Evolutionary conservation across 176 grass and related monocot species (phyloP).

Genomic region (Cenchrus fungigraminus): DNA sequence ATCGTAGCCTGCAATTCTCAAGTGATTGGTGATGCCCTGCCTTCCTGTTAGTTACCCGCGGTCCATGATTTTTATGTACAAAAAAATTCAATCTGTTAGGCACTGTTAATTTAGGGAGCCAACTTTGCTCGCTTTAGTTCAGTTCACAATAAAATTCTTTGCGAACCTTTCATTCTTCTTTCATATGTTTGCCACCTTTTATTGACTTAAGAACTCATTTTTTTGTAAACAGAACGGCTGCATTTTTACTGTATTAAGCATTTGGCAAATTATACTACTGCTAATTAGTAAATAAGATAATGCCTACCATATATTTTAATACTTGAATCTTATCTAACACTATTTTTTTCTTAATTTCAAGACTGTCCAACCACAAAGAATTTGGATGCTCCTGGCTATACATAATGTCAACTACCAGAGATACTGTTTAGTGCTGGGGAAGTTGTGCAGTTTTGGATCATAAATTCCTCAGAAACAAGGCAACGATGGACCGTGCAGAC

Average conservation of each 20-base stretch:
- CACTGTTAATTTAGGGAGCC: not conserved
- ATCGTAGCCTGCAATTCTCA: not conserved
- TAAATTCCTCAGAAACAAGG: conserved; percentile 29
- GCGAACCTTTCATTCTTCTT: too few species aligned
- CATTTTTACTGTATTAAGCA: conserved; percentile 17
- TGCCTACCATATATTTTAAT: conserved; percentile 14
- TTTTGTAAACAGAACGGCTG: not conserved
- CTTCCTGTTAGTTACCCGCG: not conserved
- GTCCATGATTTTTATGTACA: not conserved
- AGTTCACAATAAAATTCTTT: conserved; percentile 5
- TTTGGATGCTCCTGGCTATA: conserved; percentile 26
- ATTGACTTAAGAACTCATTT: not conserved
- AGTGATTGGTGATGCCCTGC: not conserved
- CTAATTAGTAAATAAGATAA: conserved; percentile 24
- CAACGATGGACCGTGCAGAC: conserved; percentile 63
- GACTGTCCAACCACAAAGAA: not conserved
- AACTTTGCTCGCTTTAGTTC: not conserved
- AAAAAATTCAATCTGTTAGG: not conserved
- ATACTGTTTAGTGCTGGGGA: conserved; percentile 35
- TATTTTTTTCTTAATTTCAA: conserved; percentile 13
- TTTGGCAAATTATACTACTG: not conserved
- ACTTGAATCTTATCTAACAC: conserved; percentile 36
- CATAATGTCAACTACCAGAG: conserved; percentile 26
- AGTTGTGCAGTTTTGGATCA: conserved; percentile 35
- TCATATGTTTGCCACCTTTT: not conserved